A percentile compares a stretch with the other conserved stretches of the same genome.
Evolutionary conservation across 352 stramenopile genomes (phyloP).

Genomic region (Thalassiosira delicatula): DNA sequence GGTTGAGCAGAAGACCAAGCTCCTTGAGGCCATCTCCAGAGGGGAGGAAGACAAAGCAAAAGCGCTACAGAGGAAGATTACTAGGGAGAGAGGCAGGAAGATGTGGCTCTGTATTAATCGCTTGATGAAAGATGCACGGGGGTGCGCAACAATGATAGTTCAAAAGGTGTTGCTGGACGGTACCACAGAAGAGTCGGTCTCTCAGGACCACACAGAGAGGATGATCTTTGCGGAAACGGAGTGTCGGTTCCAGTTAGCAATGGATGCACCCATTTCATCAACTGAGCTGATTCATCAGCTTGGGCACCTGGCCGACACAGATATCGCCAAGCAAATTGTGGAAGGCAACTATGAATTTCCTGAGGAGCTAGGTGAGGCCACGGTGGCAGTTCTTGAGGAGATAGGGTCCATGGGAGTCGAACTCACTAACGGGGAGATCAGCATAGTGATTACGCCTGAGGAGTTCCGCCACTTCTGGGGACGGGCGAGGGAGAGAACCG

Average conservation of each 20-base stretch:
- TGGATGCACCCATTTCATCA: slow-evolving; percentile 7
- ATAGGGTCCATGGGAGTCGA: neutral
- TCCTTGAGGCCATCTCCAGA: neutral
- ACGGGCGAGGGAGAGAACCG: neutral
- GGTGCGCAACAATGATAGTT: neutral
- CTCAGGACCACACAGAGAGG: slow-evolving; percentile 1
- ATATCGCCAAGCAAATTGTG: slow-evolving; percentile 1
- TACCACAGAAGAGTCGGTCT: neutral
- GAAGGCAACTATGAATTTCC: slow-evolving; percentile 16
- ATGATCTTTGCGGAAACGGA: slow-evolving; percentile 10
- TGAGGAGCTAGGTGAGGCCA: slow-evolving; percentile 1
- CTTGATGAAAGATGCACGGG: neutral
- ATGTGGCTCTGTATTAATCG: slow-evolving; percentile 1
- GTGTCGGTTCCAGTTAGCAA: neutral
- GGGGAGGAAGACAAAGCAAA: slow-evolving; percentile 2
- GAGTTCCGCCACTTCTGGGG: slow-evolving; percentile 4
- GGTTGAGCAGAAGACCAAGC: neutral
- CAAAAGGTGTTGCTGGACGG: neutral
- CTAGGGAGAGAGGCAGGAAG: neutral
- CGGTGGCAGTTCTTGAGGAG: neutral
- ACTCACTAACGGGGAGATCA: neutral
- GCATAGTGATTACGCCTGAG: neutral
- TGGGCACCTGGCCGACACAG: neutral
- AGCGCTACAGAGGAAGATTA: slow-evolving; percentile 3
- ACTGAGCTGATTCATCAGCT: slow-evolving; percentile 9